A percentile compares a stretch with the other conserved stretches of the same genome.
Conservation (phyloP, 2,329 filamentous ascomycete species). For the Polytolypa hystricis region DNA sequence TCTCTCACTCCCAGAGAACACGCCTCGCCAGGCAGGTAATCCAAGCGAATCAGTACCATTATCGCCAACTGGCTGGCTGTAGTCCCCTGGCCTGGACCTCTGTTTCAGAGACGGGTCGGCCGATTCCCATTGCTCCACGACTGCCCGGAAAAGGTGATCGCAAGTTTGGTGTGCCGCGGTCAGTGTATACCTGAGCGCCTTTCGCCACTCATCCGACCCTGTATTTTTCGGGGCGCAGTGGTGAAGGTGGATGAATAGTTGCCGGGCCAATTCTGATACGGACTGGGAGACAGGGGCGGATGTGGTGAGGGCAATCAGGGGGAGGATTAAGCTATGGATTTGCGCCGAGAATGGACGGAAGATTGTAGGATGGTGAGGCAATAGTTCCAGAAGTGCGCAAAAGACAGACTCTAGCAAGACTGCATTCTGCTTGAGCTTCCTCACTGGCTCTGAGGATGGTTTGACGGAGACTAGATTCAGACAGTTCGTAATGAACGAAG, state of each 20-base stretch:
- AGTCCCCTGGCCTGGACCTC: constrained; percentile 24
- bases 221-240: constrained; percentile 72
- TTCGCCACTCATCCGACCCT: constrained; percentile 66
- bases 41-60: constrained; percentile 32
- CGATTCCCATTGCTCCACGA: constrained; percentile 74
- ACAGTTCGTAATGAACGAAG: constrained; percentile 61
- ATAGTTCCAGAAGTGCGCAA: constrained; percentile 57
- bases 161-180: constrained; percentile 58
- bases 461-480: constrained; percentile 52
- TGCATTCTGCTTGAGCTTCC: constrained; percentile 30
- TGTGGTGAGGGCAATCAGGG: constrained; percentile 54
- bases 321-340: constrained; percentile 49
- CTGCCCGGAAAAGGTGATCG: constrained; percentile 65
- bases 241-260: constrained; percentile 59
- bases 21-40: constrained; percentile 60
- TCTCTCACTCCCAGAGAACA: constrained; percentile 62
- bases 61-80: constrained; percentile 26
- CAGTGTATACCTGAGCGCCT: constrained; percentile 51
- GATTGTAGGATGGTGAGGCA: constrained; percentile 73
- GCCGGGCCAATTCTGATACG: constrained; percentile 49
- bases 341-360: constrained; percentile 66
- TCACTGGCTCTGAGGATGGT: constrained; percentile 22
- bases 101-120: constrained; percentile 34
- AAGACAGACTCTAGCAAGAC: constrained; percentile 56
- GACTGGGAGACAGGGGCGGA: constrained; percentile 34